These are phyloP conservation scores for Paraleonurus japonicus DNA, from an alignment of 257 asterid genomes.

Conservation along the genomic window DNA sequence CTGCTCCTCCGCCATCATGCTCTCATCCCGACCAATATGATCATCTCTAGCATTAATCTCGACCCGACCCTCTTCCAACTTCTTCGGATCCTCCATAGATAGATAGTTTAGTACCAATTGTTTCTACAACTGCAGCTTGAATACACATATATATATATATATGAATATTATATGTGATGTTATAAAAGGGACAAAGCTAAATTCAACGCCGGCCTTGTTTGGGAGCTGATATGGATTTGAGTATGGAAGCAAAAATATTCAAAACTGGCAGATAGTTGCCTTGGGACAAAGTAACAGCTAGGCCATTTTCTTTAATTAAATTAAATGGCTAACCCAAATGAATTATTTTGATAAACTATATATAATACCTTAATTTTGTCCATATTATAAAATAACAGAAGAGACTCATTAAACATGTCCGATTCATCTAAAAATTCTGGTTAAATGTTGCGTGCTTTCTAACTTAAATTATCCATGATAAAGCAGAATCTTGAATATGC, in stretches of 20 bases:
- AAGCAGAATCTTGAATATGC: background rate
- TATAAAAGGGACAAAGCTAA: constrained; percentile 18
- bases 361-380: constrained; percentile 22
- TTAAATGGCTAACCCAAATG: background rate
- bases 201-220: constrained; percentile 31
- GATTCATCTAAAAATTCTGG: background rate
- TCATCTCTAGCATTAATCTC: constrained; percentile 18
- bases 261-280: constrained; percentile 6
- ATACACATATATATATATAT: background rate
- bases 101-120: background rate
- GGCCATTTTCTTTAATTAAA: background rate
- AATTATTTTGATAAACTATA: background rate
- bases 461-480: too few species aligned
- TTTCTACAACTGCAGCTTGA: background rate
- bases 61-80: constrained; percentile 46
- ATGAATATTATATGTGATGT: constrained; percentile 6
- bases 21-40: background rate
- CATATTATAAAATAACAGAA: background rate
- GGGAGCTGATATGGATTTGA: constrained; percentile 23
- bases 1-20: constrained; percentile 28
- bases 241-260: background rate
- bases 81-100: constrained; percentile 31
- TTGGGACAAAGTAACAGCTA: constrained; percentile 25
- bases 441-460: background rate
- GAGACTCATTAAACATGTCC: background rate